Base-by-base conservation (phyloP, 345 rosid species). In the Fremontodendron californicum region DNA sequence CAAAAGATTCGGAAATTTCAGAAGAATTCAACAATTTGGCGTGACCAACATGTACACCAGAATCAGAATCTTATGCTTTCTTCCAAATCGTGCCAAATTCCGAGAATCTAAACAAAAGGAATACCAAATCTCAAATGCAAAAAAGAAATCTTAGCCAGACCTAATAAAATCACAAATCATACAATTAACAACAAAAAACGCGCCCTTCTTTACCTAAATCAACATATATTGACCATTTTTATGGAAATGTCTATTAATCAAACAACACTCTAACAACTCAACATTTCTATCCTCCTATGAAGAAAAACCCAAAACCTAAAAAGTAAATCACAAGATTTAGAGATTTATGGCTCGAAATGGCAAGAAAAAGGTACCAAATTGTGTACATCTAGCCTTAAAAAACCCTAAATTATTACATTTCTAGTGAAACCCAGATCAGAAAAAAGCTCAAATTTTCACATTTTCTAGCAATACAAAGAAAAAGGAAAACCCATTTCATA, bases 401-500 rank as follows among this genome's bases (percentile, higher is more conserved):
- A 75, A 1, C 5, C 54, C 69, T 23, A 75, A 9, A 7, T 19
- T 45, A 37, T 35, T 49, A 65, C 9, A 51, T 31, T 51, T 11
- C 39, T n/a, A 39, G 48, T 43, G 46, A 74, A 78, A 43, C 46
- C 65, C 49, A 71, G 74, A 52, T 48, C 49, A 23, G 16, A 51
- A 60, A 6, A 7, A 27, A 48, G 25, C 12, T 29, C 42, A 42
- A 55, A 54, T 39, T 37, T 9, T 48, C 8, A 35, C 29, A 48
- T 70, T 72, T 40, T 1, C 55, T 3, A 65, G 45, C 46, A 39
- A 65, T 39, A 39, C 48, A 19, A 27, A 65, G 4, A 39, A 39
- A 19, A 65, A 23, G 2, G 27, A n/a, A 5, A 0, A 75, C 66
- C 70, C 87, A 87, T 85, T 88, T 85, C 88, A 80, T 74, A 78